Percentiles rank a stretch among this genome's conserved stretches.
Conservation (phyloP, 1,284 basidiomycete genomes). For the Trichosporon asahii region DNA sequence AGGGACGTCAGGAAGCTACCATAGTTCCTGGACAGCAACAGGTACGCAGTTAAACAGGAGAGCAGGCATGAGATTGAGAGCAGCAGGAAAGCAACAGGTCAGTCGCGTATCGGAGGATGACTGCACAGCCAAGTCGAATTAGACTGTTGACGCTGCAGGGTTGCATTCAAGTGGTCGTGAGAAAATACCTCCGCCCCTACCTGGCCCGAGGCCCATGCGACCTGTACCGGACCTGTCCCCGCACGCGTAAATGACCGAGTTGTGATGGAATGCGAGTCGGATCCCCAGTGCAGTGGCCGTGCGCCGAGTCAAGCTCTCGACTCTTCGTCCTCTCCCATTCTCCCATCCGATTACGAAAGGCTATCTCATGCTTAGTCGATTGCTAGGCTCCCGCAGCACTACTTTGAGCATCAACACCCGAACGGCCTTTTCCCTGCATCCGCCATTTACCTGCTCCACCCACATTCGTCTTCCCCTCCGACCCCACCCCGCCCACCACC, state of each 20-base stretch:
- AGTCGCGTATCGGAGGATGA: background rate
- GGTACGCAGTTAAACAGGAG: background rate
- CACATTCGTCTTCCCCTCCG: background rate
- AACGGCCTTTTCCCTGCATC: background rate
- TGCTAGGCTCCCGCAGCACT: background rate
- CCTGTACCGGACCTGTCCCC: background rate
- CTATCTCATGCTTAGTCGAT: conserved; percentile 4
- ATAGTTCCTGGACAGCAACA: background rate
- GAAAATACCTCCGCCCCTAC: background rate
- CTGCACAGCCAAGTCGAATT: background rate
- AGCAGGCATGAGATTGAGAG: background rate
- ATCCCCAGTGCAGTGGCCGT: background rate
- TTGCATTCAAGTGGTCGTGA: background rate
- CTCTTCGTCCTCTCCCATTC: background rate
- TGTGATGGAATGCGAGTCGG: background rate
- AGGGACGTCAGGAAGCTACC: background rate
- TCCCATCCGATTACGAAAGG: background rate
- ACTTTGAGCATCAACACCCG: background rate
- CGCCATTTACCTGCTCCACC: background rate
- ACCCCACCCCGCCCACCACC: background rate
- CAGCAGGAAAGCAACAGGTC: background rate
- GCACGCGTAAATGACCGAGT: background rate
- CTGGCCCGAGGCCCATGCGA: background rate
- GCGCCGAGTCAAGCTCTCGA: background rate
- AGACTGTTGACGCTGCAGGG: background rate